phyloP scores from a whole-genome alignment of 2,329 filamentous ascomycete species.

The Colletotrichum camelliae region DNA sequence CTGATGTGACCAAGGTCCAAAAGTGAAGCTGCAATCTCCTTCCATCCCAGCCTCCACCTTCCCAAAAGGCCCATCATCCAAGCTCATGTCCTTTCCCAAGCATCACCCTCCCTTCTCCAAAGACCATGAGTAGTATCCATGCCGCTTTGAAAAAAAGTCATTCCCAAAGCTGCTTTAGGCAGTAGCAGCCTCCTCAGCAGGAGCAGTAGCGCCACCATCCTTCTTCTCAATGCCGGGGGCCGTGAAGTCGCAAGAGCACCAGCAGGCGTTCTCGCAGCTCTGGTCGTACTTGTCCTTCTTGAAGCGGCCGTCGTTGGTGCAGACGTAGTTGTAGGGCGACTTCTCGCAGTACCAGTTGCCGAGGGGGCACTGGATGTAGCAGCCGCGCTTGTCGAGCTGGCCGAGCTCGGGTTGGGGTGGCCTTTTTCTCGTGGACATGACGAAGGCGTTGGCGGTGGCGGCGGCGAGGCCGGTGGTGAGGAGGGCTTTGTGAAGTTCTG shows the following conservation, averaged over 20 bases:
- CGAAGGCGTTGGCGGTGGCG: background rate
- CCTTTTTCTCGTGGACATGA: background rate
- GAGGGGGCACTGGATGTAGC: background rate
- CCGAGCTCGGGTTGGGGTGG: background rate
- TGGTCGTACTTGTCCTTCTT: background rate
- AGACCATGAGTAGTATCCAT: background rate
- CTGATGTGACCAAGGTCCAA: background rate
- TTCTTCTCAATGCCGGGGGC: background rate
- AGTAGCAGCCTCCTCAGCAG: background rate
- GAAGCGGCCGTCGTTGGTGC: background rate
- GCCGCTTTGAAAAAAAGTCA: accelerated
- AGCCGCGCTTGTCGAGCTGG: background rate
- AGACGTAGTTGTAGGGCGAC: background rate
- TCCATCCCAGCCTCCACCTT: background rate
- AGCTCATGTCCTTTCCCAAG: background rate
- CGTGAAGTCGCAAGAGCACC: background rate
- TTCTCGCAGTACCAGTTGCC: background rate
- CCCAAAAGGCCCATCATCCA: background rate
- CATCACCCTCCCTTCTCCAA: background rate
- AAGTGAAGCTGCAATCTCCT: background rate
- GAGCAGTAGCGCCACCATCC: background rate
- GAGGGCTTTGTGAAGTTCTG: background rate
- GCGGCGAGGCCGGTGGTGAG: background rate
- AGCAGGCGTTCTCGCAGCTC: slow-evolving; percentile 8
- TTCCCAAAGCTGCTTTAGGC: background rate